phyloP scores from a whole-genome alignment of 23 red algal genomes.

The Chondrus crispus region DNA sequence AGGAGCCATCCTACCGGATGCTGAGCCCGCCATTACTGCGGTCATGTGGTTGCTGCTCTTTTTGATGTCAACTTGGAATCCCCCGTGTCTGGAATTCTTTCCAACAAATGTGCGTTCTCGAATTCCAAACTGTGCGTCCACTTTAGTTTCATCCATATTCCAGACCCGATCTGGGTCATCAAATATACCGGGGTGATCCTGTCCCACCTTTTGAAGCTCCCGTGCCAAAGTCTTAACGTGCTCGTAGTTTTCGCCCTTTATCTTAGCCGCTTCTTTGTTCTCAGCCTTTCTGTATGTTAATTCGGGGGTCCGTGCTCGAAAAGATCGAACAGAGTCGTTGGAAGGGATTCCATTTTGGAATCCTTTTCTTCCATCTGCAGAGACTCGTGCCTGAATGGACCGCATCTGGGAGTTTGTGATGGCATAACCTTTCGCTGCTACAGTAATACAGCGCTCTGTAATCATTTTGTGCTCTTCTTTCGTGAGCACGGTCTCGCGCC shows the following conservation, averaged over 20 bases:
- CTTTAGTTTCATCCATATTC: not conserved
- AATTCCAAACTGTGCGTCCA: not conserved
- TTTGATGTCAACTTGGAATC: not conserved
- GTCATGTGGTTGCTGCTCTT: not conserved
- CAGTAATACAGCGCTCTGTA: not conserved
- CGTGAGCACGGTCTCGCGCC: not conserved
- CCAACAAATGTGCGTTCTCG: not conserved
- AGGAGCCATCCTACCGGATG: not conserved
- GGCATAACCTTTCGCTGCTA: not conserved
- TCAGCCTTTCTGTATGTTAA: not conserved
- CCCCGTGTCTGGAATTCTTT: not conserved
- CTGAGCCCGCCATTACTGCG: not conserved
- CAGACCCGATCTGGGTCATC: not conserved
- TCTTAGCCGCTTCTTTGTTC: not conserved
- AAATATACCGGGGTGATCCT: not conserved
- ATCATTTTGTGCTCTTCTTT: not conserved
- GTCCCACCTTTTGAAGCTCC: no score
- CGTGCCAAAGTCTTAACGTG: no score
- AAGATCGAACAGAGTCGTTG: not conserved
- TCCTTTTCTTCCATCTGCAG: no score
- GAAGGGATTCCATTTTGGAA: not conserved
- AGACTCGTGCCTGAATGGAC: no score
- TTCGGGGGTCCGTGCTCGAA: not conserved
- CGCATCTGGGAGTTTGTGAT: not conserved
- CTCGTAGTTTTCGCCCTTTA: not conserved